Evolutionary conservation across 2,329 filamentous ascomycete species (phyloP), one percentile per base, ranked within the genome.

Genomic region (Drechmeria coniospora): DNA sequence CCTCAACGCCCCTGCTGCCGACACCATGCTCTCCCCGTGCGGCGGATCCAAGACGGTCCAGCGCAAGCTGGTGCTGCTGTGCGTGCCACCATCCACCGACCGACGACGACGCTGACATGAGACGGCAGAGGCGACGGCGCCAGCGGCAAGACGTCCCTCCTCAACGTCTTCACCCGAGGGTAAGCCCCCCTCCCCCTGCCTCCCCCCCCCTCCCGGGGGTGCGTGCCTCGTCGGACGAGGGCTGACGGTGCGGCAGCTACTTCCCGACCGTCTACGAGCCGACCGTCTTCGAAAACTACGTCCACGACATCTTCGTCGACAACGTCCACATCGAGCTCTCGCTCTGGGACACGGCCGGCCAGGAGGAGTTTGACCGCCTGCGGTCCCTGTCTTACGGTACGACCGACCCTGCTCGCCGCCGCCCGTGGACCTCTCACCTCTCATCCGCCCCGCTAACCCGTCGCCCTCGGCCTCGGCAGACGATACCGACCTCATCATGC

Each of bases 121-220:
- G 18, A 15, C n/a, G n/a, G 35, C 41, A 93, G 84, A 50, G 87
- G 87, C 45, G 87, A 95, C 53, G 87, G 87, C 66, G 87, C 87
- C 43, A 92, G 80, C 56, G 87, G 87, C 50, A 98, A 98, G 68
- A 98, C 90, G 30, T 94, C 86, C 39, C 59, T 95, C 47, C 61
- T 98, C 45, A 98, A 98, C 53, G 90, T 98, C 53, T 98, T 98
- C 60, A 98, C 90, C 42, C 75, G 87, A 79, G 87, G 87, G 79
- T 92, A 61, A 44, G 73, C 61, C 10, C 17, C 21, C 23, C 19
- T 13, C 8, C 22, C 40, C 49, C 24, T 36, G 32, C 29, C 14
- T 23, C n/a, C n/a, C n/a, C n/a, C n/a, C n/a, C n/a, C n/a, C n/a
- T n/a, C n/a, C n/a, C n/a, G n/a, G n/a, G n/a, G n/a, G n/a, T n/a